A percentile compares a stretch with the other conserved stretches of the same genome.
These are phyloP conservation scores for Biscogniauxia mediterranea DNA, from an alignment of 2,329 filamentous ascomycete species.

Conservation along the genomic window DNA sequence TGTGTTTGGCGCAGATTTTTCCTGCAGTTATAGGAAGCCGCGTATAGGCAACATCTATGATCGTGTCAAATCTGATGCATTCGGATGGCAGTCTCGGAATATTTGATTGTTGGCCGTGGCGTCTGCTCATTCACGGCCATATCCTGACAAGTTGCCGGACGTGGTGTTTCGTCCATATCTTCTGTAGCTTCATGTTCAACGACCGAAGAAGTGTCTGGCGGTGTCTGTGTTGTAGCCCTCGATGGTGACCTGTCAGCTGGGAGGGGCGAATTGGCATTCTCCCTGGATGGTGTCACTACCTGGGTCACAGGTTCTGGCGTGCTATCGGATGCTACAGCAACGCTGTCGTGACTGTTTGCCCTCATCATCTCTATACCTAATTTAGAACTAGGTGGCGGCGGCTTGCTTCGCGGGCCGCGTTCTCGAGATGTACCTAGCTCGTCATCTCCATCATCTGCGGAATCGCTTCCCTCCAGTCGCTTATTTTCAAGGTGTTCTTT, in stretches of 20 bases:
- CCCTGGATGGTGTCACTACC: slow-evolving; percentile 49
- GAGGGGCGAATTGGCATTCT: slow-evolving; percentile 33
- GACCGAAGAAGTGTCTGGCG: slow-evolving; percentile 29
- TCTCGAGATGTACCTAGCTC: slow-evolving; percentile 64
- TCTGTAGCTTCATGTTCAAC: slow-evolving; percentile 17
- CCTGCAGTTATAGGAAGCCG: slow-evolving; percentile 3
- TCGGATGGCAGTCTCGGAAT: slow-evolving; percentile 11
- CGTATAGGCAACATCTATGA: neutral
- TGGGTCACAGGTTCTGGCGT: slow-evolving; percentile 52
- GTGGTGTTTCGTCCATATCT: slow-evolving; percentile 44
- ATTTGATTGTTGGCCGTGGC: slow-evolving; percentile 34
- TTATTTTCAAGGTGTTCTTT: slow-evolving; percentile 73
- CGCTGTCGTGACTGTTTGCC: slow-evolving; percentile 88
- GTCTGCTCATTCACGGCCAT: slow-evolving; percentile 40
- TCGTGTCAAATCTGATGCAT: slow-evolving; percentile 11
- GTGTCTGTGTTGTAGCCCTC: slow-evolving; percentile 24
- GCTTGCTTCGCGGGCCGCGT: slow-evolving; percentile 49
- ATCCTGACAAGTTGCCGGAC: slow-evolving; percentile 30
- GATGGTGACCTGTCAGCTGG: slow-evolving; percentile 19
- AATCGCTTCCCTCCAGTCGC: slow-evolving; percentile 73
- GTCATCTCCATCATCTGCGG: slow-evolving; percentile 92
- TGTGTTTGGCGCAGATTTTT: slow-evolving; percentile 14
- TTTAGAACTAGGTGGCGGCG: slow-evolving; percentile 74
- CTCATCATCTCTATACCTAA: slow-evolving; percentile 97
- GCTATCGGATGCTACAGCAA: slow-evolving; percentile 52